Conservation (phyloP, 2,329 filamentous ascomycete species). For the Hymenoscyphus fructigenus region DNA sequence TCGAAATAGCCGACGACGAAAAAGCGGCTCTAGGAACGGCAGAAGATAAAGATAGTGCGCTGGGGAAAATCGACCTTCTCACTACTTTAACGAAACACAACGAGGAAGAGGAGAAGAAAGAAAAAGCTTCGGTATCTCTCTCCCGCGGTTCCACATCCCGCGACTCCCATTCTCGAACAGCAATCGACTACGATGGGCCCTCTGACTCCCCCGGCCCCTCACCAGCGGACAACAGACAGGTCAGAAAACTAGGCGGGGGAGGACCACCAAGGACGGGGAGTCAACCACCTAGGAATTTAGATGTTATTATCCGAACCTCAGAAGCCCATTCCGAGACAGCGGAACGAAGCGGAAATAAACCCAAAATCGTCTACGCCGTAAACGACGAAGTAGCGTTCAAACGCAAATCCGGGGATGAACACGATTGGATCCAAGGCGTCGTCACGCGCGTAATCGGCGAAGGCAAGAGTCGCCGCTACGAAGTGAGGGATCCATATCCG, state of each 20-base stretch:
- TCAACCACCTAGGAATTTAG: conserved; percentile 32
- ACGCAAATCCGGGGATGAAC: conserved; percentile 53
- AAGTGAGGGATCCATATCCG: conserved; percentile 77
- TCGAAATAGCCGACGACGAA: conserved; percentile 32
- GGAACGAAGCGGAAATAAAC: conserved; percentile 25
- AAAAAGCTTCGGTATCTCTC: conserved; percentile 18
- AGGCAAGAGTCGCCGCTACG: conserved; percentile 74
- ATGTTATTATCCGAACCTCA: conserved; percentile 18
- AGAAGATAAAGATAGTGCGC: conserved; percentile 4
- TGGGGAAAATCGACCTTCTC: conserved; percentile 23
- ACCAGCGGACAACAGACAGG: conserved; percentile 32
- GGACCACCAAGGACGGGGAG: conserved; percentile 28
- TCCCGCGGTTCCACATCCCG: conserved; percentile 25
- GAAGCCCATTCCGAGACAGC: conserved; percentile 29
- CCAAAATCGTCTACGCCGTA: conserved; percentile 58
- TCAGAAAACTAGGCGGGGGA: conserved; percentile 29
- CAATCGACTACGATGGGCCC: conserved; percentile 34
- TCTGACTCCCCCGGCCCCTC: conserved; percentile 36
- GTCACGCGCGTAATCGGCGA: conserved; percentile 75
- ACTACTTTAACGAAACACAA: conserved; percentile 27
- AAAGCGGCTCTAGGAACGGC: conserved; percentile 18
- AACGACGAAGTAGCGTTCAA: conserved; percentile 68
- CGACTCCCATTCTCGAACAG: conserved; percentile 28
- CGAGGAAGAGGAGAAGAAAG: conserved; percentile 20
- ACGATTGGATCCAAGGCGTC: conserved; percentile 73